Percentiles rank a stretch among this genome's conserved stretches.
phyloP scores from a whole-genome alignment of 805 yeast genomes.

The Kuraishia cidri region DNA sequence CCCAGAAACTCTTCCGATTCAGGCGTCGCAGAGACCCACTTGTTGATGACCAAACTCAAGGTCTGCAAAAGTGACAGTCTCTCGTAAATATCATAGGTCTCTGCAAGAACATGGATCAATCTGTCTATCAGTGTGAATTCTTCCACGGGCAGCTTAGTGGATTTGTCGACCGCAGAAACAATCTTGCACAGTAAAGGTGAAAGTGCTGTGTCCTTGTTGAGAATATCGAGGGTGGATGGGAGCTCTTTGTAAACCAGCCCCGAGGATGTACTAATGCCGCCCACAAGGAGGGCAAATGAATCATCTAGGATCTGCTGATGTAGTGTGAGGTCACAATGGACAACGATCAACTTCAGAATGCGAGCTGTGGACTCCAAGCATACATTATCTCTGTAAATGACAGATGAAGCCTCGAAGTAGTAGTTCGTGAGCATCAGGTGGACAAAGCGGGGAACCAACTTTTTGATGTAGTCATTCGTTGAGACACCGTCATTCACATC shows the following conservation, averaged over 20 bases:
- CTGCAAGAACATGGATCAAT: slow-evolving; percentile 7
- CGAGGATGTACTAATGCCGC: slow-evolving; percentile 5
- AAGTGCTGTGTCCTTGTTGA: slow-evolving; percentile 19
- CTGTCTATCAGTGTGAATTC: slow-evolving; percentile 7
- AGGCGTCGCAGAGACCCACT: slow-evolving; percentile 24
- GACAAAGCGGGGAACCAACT: slow-evolving; percentile 31
- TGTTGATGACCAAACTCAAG: slow-evolving; percentile 47
- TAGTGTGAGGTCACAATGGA: slow-evolving; percentile 24
- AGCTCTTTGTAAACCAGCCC: slow-evolving; percentile 10
- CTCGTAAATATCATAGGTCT: slow-evolving; percentile 18
- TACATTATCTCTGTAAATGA: slow-evolving; percentile 11
- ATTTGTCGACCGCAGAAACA: slow-evolving; percentile 43
- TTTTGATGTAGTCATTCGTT: slow-evolving; percentile 26
- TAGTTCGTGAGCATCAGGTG: slow-evolving; percentile 7
- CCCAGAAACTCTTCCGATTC: no score
- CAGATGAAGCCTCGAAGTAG: slow-evolving; percentile 5
- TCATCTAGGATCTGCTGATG: slow-evolving; percentile 39
- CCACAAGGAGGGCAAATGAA: slow-evolving; percentile 25
- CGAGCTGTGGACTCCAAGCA: slow-evolving; percentile 29
- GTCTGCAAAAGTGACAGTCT: slow-evolving; percentile 50
- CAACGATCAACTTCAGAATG: slow-evolving; percentile 29
- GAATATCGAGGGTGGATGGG: slow-evolving; percentile 9
- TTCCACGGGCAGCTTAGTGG: slow-evolving; percentile 13
- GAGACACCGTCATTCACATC: slow-evolving; percentile 4
- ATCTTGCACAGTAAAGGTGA: slow-evolving; percentile 34